Base-by-base conservation (phyloP, 176 grass and related monocot species). In the Oryza brachyantha region DNA sequence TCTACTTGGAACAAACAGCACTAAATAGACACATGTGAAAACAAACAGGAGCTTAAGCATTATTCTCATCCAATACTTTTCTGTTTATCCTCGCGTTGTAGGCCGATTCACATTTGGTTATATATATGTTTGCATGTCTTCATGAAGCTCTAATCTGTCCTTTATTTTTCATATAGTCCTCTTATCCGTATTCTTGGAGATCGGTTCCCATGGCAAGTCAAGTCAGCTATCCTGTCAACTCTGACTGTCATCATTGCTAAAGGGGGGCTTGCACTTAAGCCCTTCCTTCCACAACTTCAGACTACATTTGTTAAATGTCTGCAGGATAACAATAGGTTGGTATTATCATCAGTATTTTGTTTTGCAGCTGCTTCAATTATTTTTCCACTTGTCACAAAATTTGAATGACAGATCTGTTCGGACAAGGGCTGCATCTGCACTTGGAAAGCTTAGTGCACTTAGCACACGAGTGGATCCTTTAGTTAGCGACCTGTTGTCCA, bases 121-220 rank as follows among this genome's bases (percentile, higher is more conserved):
- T 39, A 29, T 43, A 29, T 57, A 70, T n/a, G n/a, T 66, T 39
- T 52, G 9, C 27, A 22, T 58, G 31, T 42, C 7, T 63, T 68
- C 10, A 22, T 87, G n/a, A 74, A 68, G 26, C 68, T 70, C 38
- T 64, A 82, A 82, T 73, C 13, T 79, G 14, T 76, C 36, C 65
- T 79, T 10, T 38, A n/a, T 32, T 91, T 72, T 71, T 24, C 32
- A 22, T 81, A 27, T 60, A 98, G 96, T 59, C 90, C 96, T 80
- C 92, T 98, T 82, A 98, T 98, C 61, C 87, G 96, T 26, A 98
- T 98, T 69, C 90, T 98, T 32, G 92, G 92, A 10, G 96, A 98
- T 73, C 92, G 92, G 38, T 98, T 94, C 79, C 85, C 96, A 35
- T 98, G 96, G 96, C 96, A 98, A 94, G 96, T 98, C 61, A 98